These are phyloP conservation scores for Ceratocystis cacaofunesta DNA, from an alignment of 2,329 filamentous ascomycete genomes.

Conservation along the genomic window DNA sequence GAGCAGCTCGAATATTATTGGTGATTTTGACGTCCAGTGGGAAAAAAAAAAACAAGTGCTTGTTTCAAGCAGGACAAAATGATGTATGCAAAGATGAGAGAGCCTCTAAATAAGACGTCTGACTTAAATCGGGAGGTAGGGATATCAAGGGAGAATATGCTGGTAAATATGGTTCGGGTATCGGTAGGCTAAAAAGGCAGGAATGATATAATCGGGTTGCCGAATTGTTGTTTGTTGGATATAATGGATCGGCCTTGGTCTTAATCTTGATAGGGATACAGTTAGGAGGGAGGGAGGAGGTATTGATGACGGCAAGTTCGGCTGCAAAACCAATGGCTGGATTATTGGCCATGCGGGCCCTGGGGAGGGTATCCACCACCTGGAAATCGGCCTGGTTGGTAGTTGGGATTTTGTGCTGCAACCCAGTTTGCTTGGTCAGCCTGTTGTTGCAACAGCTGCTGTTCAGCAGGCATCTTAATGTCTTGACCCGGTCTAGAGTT, in stretches of 20 bases:
- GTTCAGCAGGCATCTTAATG: conserved; percentile 46
- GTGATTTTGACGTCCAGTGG: neutral
- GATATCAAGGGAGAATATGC: neutral
- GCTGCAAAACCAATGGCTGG: neutral
- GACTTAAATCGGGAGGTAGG: neutral
- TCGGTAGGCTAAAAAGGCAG: neutral
- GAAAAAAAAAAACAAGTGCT: neutral
- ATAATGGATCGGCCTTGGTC: neutral
- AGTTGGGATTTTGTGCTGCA: conserved; percentile 8
- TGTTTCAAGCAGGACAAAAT: neutral
- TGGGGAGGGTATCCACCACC: neutral
- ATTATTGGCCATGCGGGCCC: neutral
- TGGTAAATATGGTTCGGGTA: neutral
- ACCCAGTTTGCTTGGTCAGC: conserved; percentile 11
- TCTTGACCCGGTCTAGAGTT: conserved; percentile 31
- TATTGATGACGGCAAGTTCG: neutral
- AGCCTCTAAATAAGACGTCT: neutral
- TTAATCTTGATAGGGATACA: neutral
- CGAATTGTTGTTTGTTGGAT: neutral
- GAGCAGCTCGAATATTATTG: neutral
- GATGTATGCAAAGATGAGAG: neutral
- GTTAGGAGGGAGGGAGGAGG: no score
- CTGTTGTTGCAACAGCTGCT: conserved; percentile 27
- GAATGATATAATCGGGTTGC: neutral
- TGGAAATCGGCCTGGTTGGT: conserved; percentile 11